Percentiles rank a stretch among this genome's conserved stretches.
phyloP scores from a whole-genome alignment of 805 yeast species.

The Kodamaea fukazawae region DNA sequence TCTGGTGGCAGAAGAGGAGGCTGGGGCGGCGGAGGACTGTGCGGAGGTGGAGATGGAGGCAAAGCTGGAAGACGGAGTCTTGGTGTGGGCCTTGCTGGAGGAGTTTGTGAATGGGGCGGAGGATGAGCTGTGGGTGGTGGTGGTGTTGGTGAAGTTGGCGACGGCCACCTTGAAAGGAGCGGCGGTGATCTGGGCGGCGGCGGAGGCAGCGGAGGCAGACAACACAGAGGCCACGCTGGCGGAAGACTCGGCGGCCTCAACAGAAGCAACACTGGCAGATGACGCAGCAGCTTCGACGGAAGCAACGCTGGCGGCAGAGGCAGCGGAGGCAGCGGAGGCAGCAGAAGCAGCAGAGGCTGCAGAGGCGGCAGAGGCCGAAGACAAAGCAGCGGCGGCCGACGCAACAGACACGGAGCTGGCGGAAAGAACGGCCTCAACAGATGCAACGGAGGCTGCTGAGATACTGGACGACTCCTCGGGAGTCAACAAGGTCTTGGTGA shows the following conservation, averaged over 20 bases:
- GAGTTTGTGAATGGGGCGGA: no score
- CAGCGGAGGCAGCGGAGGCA: conserved; percentile 24
- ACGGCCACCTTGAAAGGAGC: neutral
- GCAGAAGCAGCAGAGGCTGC: conserved; percentile 16
- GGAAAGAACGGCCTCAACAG: conserved; percentile 9
- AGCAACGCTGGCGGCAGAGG: conserved; percentile 24
- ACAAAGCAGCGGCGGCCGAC: conserved; percentile 14
- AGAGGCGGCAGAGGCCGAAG: conserved; percentile 14
- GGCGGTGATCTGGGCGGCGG: conserved; percentile 7
- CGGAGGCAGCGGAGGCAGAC: conserved; percentile 13
- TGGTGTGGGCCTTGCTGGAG: neutral
- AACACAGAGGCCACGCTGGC: conserved; percentile 26
- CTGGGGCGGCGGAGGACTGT: no score
- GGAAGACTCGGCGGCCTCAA: conserved; percentile 14
- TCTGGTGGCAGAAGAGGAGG: conserved; percentile 17
- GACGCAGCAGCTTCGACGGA: conserved; percentile 12
- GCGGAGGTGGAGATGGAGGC: no score
- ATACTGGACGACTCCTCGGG: conserved; percentile 43
- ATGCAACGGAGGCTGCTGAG: conserved; percentile 16
- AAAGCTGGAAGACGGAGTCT: neutral
- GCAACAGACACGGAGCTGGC: conserved; percentile 16
- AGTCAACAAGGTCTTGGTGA: conserved; percentile 45
- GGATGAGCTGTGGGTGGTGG: conserved; percentile 5
- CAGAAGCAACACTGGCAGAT: conserved; percentile 18
- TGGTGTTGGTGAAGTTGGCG: conserved; percentile 12